Conservation (phyloP, 495 filamentous ascomycete genomes). For the Penicillium soppii region DNA sequence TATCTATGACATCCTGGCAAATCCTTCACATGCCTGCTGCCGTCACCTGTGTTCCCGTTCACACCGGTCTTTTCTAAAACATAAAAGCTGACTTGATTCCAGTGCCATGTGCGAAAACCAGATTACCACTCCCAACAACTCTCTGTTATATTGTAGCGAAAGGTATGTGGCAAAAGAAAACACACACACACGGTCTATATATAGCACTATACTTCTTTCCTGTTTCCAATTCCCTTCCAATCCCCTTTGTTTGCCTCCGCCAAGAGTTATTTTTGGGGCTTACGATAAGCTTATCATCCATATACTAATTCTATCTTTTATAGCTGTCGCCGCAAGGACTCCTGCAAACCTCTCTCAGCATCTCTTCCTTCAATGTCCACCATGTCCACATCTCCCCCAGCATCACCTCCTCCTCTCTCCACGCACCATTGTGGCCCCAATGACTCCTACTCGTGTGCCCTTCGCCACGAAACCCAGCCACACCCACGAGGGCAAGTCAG, state of each 20-base stretch:
- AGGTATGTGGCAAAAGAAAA: constrained; percentile 37
- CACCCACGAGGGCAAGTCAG: constrained; percentile 41
- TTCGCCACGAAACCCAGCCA: constrained; percentile 41
- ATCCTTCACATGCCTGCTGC: constrained; percentile 27
- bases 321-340: constrained; percentile 55
- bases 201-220: neutral
- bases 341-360: constrained; percentile 47
- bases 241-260: neutral
- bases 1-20: constrained; percentile 22
- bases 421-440: constrained; percentile 43
- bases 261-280: neutral
- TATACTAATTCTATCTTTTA: constrained; percentile 11
- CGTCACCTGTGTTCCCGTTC: constrained; percentile 13
- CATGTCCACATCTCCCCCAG: constrained; percentile 26
- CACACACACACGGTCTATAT: neutral
- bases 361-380: constrained; percentile 24
- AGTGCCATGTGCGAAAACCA: constrained; percentile 68
- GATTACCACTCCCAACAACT: constrained; percentile 62
- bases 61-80: constrained; percentile 14
- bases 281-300: constrained; percentile 6
- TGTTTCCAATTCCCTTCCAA: constrained; percentile 10
- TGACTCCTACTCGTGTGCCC: constrained; percentile 40
- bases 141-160: constrained; percentile 58
- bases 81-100: constrained; percentile 27
- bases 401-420: constrained; percentile 39